Conservation (phyloP, 345 rosid genomes). For the Sonneratia caseolaris region DNA sequence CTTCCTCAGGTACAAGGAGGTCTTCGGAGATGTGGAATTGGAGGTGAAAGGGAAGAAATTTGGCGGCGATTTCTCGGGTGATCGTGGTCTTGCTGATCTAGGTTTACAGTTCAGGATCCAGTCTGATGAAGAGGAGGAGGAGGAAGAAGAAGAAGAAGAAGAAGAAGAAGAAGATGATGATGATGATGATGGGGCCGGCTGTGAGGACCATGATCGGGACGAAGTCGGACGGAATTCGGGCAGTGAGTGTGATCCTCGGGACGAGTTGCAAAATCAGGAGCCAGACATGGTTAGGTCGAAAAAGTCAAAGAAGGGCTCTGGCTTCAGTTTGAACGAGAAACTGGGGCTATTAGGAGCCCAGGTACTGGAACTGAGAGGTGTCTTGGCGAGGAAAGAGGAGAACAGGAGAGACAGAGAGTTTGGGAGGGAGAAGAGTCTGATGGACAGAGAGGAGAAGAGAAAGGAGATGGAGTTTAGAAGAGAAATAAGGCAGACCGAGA, state of each 20-base stretch:
- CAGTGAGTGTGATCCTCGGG: too few relatives aligned
- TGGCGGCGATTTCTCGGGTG: constrained; percentile 23
- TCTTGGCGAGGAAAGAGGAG: constrained; percentile 43
- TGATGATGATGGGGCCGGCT: constrained; percentile 7
- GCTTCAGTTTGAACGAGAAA: not conserved
- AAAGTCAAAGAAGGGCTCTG: too few relatives aligned
- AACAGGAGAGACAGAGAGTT: constrained; percentile 49
- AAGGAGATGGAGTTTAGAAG: constrained; percentile 33
- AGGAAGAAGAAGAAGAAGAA: constrained; percentile 30
- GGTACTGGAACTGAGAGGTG: constrained; percentile 44
- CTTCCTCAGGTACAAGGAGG: constrained; percentile 51
- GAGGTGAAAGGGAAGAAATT: constrained; percentile 46
- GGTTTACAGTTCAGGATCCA: constrained; percentile 44
- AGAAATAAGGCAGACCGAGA: constrained; percentile 21
- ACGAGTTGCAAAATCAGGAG: too few relatives aligned
- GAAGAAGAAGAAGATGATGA: constrained; percentile 25
- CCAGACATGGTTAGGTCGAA: too few relatives aligned
- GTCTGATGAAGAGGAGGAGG: constrained; percentile 43
- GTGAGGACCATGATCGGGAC: too few relatives aligned
- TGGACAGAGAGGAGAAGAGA: constrained; percentile 33
- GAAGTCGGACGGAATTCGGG: too few relatives aligned
- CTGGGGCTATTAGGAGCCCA: constrained; percentile 41
- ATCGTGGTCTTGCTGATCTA: constrained; percentile 26
- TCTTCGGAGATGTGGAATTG: constrained; percentile 66
- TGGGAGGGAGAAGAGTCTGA: constrained; percentile 25